Base-by-base conservation (phyloP, 2,329 filamentous ascomycete genomes). In the Diaporthe sp. region DNA sequence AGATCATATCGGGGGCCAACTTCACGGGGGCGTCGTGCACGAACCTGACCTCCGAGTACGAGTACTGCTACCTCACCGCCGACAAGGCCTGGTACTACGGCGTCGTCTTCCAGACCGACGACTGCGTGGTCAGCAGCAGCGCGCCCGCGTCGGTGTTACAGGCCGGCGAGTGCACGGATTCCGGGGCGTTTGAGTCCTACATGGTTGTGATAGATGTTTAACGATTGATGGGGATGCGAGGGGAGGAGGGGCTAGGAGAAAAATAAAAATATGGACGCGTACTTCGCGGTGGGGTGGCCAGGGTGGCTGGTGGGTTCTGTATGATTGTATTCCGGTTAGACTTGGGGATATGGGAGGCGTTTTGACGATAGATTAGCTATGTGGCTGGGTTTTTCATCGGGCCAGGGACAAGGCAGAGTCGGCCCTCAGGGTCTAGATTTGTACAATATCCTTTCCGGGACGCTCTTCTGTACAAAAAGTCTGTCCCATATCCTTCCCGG, bases 41-140 rank as follows among this genome's bases (percentile, higher is more conserved):
- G 28, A 46, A 76, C 42, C 65, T 76, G 17, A 53, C 58, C 31
- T 39, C 37, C n/a, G 6, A 59, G 37, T 69, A 71, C 42, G 65
- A 73, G 17, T 73, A 74, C 74, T 76, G 74, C 65, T 76, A 76
- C 44, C 31, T 76, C 19, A 31, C 25, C 10, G 34, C 72, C 31
- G 74, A 76, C 37, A 25, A 65, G 65, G 2, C 62, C 3, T 74
- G 49, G 28, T 74, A 71, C 49, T 62, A 76, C 57, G 74, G 65
- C n/a, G 42, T 76, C 22, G 71, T 71, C 15, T 76, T 37, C n/a
- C 22, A 31, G 39, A n/a, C 42, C 1, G 2, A 17, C 3, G 39
- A 13, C 19, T 76, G 71, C 58, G 12, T 51, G 7, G 57, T 46
- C 13, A 39, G 55, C 42, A 57, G 51, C 65, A 37, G 13, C 9